Evolutionary conservation across 23 red algal genomes (phyloP).

Genomic region (Cyanidiococcus yangmingshanensis): DNA sequence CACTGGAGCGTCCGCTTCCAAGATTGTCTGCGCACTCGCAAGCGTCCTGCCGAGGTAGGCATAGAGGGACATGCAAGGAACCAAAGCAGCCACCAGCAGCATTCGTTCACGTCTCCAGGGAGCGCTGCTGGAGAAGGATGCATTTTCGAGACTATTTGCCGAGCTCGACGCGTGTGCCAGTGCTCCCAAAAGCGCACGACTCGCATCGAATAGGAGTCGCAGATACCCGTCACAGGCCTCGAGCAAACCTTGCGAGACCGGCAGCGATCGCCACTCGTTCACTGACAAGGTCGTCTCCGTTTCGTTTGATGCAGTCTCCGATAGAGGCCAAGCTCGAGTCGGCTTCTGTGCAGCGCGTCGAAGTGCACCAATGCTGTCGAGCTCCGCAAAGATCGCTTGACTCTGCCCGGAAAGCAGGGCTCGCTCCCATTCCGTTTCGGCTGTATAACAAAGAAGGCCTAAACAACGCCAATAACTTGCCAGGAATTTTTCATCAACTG

Average conservation of each 20-base stretch:
- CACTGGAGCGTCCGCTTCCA: background rate
- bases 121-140: background rate
- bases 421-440: background rate
- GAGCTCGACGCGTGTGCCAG: background rate
- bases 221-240: background rate
- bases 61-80: conserved; percentile 15
- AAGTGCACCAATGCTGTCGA: background rate
- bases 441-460: background rate
- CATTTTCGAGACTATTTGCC: background rate
- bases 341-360: background rate
- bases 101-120: background rate
- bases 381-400: background rate
- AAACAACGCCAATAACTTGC: background rate
- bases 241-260: background rate
- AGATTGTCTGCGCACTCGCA: background rate
- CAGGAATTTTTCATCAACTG: background rate
- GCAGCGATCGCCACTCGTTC: background rate
- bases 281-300: background rate
- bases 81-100: background rate
- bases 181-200: background rate
- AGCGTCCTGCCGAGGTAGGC: background rate
- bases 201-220: background rate
- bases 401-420: background rate
- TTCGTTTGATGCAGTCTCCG: background rate
- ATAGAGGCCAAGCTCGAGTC: background rate